phyloP scores from a whole-genome alignment of 2,329 filamentous ascomycete species.

The Xylariales sp. region DNA sequence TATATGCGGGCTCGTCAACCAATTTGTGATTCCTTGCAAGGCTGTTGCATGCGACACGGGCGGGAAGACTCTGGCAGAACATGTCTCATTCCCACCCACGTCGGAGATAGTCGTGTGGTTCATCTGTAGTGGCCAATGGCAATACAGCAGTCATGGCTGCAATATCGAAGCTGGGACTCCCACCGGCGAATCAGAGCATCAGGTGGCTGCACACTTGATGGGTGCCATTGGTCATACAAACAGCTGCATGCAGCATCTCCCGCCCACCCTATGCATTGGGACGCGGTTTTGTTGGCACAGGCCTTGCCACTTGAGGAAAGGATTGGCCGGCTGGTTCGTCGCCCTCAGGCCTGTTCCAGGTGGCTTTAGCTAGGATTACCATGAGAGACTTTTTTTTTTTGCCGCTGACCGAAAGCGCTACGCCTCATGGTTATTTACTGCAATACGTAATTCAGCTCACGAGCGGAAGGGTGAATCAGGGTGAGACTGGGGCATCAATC shows the following conservation, averaged over 20 bases:
- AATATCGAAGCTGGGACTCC: slow-evolving; percentile 45
- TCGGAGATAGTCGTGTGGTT: slow-evolving; percentile 50
- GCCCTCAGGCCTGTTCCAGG: slow-evolving; percentile 23
- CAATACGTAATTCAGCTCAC: slow-evolving; percentile 30
- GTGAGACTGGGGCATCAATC: slow-evolving; percentile 5
- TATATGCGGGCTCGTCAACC: slow-evolving; percentile 46
- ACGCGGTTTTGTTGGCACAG: slow-evolving; percentile 18
- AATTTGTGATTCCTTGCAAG: slow-evolving; percentile 49
- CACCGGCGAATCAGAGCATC: slow-evolving; percentile 36
- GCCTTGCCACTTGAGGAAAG: slow-evolving; percentile 19
- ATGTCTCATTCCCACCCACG: slow-evolving; percentile 45
- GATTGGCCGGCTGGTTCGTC: slow-evolving; percentile 32
- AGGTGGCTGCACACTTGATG: slow-evolving; percentile 29
- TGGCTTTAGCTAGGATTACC: slow-evolving; percentile 18
- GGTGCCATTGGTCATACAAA: slow-evolving; percentile 36
- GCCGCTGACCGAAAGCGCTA: slow-evolving; percentile 38
- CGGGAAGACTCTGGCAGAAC: slow-evolving; percentile 42
- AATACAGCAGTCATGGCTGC: slow-evolving; percentile 26
- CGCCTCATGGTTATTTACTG: slow-evolving; percentile 32
- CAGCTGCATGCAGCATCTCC: slow-evolving; percentile 22
- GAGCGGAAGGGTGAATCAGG: background rate
- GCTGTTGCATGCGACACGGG: slow-evolving; percentile 51
- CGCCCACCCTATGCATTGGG: slow-evolving; percentile 26
- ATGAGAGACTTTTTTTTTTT: slow-evolving; percentile 27
- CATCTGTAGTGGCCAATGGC: slow-evolving; percentile 37